Evolutionary conservation across 2,329 filamentous ascomycete genomes (phyloP), one percentile per base, ranked within the genome.

Genomic region (Colletotrichum sp.): DNA sequence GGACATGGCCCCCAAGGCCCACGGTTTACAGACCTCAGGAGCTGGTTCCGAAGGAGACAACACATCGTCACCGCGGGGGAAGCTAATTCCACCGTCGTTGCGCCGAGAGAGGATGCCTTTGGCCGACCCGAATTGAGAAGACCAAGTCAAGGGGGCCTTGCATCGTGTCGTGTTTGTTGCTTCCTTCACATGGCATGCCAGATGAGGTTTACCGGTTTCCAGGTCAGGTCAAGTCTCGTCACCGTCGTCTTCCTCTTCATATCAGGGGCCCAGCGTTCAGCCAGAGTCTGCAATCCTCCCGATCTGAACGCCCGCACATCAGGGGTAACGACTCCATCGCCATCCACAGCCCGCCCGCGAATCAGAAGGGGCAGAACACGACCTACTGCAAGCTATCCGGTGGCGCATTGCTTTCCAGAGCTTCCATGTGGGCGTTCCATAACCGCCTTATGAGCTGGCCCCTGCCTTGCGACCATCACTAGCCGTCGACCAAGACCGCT

Each of bases 351-450:
- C 48, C 60, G 71, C 52, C 43, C 36, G 30, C 63, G 59, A 73
- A 70, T 76, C 36, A 69, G 24, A 34, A 28, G 12, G 66, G 16
- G 36, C 26, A 21, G 30, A 39, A 34, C 61, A 57, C 68, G 32
- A 69, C 60, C 68, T 72, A 32, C 13, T 52, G 72, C 39, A 68
- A 61, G 36, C 68, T 55, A 18, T 21, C 34, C 24, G 21, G 52
- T 16, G 75, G 63, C 64, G 66, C 64, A 65, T 64, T 59, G n/a
- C 59, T 61, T 72, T 63, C 57, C 67, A 69, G 39, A 66, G 59
- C 67, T 66, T 72, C 67, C 64, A 77, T 69, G 63, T 61, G 67
- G 64, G 34, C 39, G 26, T 64, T 64, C 57, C 28, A 64, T 43
- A 28, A 16, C 21, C 28, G 30, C 48, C 34, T 48, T 59, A 43